Evolutionary conservation across 2,329 filamentous ascomycete species (phyloP).

Genomic region (Pestalotiopsis sp.): DNA sequence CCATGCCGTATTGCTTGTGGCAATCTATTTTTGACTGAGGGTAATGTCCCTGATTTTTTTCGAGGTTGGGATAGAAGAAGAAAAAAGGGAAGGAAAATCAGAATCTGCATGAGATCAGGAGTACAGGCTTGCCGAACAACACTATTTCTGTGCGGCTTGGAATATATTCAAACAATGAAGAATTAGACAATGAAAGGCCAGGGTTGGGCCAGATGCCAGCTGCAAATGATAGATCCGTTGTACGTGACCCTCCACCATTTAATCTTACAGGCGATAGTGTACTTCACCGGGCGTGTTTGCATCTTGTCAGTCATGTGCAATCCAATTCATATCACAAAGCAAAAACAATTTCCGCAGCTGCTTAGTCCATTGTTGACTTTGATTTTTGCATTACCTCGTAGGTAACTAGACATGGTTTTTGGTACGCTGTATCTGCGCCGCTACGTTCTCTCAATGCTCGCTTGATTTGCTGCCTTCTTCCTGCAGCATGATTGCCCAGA

Average conservation of each 20-base stretch:
- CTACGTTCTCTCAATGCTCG: too few relatives aligned
- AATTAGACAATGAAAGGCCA: too few relatives aligned
- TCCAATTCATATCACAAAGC: too few relatives aligned
- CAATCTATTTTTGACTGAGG: not conserved
- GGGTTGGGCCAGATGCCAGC: too few relatives aligned
- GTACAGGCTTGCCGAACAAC: not conserved
- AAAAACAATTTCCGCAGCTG: too few relatives aligned
- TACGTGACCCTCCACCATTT: too few relatives aligned
- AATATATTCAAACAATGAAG: not conserved
- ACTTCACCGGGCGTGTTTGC: too few relatives aligned
- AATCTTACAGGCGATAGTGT: too few relatives aligned
- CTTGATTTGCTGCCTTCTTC: not conserved
- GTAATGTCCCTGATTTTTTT: not conserved
- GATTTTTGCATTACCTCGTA: not conserved
- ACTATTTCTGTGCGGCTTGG: not conserved
- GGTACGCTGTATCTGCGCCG: too few relatives aligned
- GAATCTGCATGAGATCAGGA: slow-evolving; percentile 2
- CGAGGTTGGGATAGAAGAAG: not conserved
- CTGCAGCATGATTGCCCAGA: not conserved
- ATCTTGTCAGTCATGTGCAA: too few relatives aligned
- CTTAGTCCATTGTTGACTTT: too few relatives aligned
- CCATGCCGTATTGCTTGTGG: not conserved
- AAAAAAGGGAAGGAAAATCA: not conserved
- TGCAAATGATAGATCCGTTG: too few relatives aligned
- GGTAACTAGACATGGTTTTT: not conserved